These are phyloP conservation scores for Podospora anserina DNA, from an alignment of 495 filamentous ascomycete species.

Conservation along the genomic window DNA sequence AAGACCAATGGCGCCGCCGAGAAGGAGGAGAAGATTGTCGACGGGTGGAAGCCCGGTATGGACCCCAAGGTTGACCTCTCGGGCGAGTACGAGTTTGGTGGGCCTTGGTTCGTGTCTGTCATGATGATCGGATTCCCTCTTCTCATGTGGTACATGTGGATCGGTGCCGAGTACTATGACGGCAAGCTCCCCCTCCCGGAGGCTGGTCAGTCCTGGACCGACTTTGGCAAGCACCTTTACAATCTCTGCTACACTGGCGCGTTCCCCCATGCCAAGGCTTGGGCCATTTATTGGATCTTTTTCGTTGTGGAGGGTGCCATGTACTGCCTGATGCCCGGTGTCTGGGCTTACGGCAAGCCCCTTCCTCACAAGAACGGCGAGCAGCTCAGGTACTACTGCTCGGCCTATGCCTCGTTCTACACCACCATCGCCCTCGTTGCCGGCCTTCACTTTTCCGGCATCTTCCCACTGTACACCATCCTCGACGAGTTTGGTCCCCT, in stretches of 20 bases:
- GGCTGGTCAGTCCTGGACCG: slow-evolving; percentile 59
- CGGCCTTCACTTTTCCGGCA: slow-evolving; percentile 69
- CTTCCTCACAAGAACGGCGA: slow-evolving; percentile 76
- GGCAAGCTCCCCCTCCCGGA: slow-evolving; percentile 70
- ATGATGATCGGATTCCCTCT: slow-evolving; percentile 92
- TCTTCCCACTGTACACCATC: slow-evolving; percentile 89
- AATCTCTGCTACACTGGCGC: slow-evolving; percentile 74
- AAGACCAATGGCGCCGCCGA: slow-evolving; percentile 27
- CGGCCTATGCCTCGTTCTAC: slow-evolving; percentile 82
- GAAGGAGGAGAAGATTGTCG: slow-evolving; percentile 48
- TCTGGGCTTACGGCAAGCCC: slow-evolving; percentile 80
- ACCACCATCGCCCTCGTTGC: slow-evolving; percentile 67
- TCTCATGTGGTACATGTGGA: slow-evolving; percentile 99
- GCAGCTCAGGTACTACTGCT: slow-evolving; percentile 91
- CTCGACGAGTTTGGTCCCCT: slow-evolving; percentile 94
- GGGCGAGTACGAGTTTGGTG: slow-evolving; percentile 85
- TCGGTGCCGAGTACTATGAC: slow-evolving; percentile 86
- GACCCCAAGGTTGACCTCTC: slow-evolving; percentile 79
- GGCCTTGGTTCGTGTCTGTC: slow-evolving; percentile 65
- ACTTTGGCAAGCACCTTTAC: slow-evolving; percentile 66
- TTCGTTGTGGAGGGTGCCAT: slow-evolving; percentile 76
- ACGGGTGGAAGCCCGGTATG: slow-evolving; percentile 63
- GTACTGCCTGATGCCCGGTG: slow-evolving; percentile 81
- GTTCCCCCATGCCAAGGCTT: slow-evolving; percentile 74
- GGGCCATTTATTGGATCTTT: slow-evolving; percentile 91